Evolutionary conservation across 2,329 filamentous ascomycete species (phyloP).

Genomic region (Scolecobasidium constrictum): DNA sequence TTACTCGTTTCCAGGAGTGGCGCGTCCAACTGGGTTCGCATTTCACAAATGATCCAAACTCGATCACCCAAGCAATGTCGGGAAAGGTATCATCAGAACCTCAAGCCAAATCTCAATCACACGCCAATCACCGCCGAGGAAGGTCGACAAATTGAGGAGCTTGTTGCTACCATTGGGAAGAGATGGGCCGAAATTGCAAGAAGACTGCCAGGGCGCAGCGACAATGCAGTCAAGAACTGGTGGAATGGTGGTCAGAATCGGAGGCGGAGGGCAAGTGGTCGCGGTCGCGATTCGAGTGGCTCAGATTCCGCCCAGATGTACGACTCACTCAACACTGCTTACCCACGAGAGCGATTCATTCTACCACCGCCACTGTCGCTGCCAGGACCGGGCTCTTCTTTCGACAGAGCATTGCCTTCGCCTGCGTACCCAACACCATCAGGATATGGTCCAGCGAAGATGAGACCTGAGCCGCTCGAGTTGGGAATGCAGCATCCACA

Average conservation of each 20-base stretch:
- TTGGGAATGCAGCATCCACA: not conserved
- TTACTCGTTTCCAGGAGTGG: not conserved
- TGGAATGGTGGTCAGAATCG: conserved; percentile 92
- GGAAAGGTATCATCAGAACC: conserved; percentile 87
- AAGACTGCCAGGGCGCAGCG: conserved; percentile 69
- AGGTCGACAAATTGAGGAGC: conserved; percentile 59
- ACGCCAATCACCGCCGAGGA: conserved; percentile 74
- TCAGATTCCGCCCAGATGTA: not conserved
- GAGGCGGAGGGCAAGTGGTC: conserved; percentile 35
- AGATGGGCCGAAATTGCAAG: conserved; percentile 90
- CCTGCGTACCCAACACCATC: not conserved
- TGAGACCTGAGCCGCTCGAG: not conserved
- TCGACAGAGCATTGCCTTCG: not conserved
- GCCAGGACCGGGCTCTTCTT: not conserved
- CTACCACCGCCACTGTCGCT: conserved; percentile 1
- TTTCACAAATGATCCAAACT: conserved; percentile 62
- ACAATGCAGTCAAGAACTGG: conserved; percentile 97
- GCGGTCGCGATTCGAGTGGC: not conserved
- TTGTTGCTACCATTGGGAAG: conserved; percentile 71
- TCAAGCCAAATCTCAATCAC: conserved; percentile 70
- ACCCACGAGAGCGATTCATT: not conserved
- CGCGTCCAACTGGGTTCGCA: conserved; percentile 72
- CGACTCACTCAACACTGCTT: not conserved
- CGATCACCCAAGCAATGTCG: conserved; percentile 90
- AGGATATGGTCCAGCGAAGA: not conserved